Conservation (phyloP, 345 rosid species). For the Tarenaya hassleriana region DNA sequence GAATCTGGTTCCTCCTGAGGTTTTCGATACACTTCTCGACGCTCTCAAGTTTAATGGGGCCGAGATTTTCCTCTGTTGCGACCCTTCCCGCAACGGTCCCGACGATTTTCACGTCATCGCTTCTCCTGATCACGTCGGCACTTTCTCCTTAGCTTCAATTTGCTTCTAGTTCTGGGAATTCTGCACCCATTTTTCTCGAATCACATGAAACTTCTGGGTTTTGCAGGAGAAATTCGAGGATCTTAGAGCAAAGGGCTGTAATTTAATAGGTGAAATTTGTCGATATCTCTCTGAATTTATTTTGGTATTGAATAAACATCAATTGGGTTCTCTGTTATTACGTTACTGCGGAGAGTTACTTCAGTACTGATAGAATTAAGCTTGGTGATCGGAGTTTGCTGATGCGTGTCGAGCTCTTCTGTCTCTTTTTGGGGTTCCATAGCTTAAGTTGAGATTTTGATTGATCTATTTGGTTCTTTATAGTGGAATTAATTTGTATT, state of each 20-base stretch:
- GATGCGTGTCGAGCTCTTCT: too few relatives aligned
- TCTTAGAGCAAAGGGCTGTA: conserved; percentile 77
- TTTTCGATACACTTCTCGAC: conserved; percentile 77
- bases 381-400: too few relatives aligned
- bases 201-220: neutral
- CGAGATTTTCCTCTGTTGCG: conserved; percentile 80
- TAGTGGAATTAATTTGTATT: too few relatives aligned
- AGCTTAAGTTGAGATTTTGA: too few relatives aligned
- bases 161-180: neutral
- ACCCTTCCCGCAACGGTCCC: conserved; percentile 72
- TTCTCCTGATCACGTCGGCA: conserved; percentile 57
- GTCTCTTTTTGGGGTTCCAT: too few relatives aligned
- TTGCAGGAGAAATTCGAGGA: conserved; percentile 84
- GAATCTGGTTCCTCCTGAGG: conserved; percentile 79
- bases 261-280: conserved; percentile 78
- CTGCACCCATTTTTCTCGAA: neutral
- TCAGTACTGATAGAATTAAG: too few relatives aligned
- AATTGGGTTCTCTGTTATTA: too few relatives aligned
- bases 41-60: conserved; percentile 81
- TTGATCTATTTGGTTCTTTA: too few relatives aligned
- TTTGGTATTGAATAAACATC: neutral
- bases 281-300: neutral
- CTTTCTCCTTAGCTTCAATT: neutral
- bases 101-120: conserved; percentile 76
- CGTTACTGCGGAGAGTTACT: too few relatives aligned